phyloP scores from a whole-genome alignment of 148 eudicot genomes.

The Heliamphora exappendiculata region DNA sequence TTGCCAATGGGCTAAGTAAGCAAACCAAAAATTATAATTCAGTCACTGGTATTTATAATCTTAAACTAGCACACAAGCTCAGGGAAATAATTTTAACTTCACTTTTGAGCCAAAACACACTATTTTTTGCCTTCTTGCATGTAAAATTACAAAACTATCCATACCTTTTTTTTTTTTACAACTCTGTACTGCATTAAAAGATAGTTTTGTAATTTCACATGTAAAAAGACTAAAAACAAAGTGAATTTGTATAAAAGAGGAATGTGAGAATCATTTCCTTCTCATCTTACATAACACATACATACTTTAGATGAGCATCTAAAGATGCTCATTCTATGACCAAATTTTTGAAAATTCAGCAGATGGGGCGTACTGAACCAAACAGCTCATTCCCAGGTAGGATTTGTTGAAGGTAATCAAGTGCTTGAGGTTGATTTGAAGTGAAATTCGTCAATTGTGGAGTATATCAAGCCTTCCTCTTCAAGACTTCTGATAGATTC shows the following conservation, averaged over 20 bases:
- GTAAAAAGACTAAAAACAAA: no score
- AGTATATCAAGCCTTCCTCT: conserved; percentile 82
- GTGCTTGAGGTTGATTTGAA: conserved; percentile 55
- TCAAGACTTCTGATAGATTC: conserved; percentile 70
- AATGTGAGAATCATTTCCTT: no score
- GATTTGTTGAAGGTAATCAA: conserved; percentile 13
- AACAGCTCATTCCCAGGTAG: neutral
- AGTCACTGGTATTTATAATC: neutral
- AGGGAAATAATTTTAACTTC: no score
- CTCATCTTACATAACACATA: neutral
- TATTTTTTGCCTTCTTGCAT: no score
- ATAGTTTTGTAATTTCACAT: no score
- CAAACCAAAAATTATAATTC: neutral
- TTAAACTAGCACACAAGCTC: neutral
- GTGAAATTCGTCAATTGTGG: conserved; percentile 84
- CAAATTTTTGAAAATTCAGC: neutral
- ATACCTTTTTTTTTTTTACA: no score
- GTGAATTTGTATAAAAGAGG: no score
- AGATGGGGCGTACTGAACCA: neutral
- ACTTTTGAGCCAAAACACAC: no score
- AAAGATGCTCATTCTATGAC: neutral
- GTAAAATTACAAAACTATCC: no score
- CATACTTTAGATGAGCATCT: neutral
- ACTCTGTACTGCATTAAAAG: no score
- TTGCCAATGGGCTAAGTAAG: no score